Base-by-base conservation (phyloP, 768 basidiomycete genomes). In the Cystofilobasidium bisporidii region DNA sequence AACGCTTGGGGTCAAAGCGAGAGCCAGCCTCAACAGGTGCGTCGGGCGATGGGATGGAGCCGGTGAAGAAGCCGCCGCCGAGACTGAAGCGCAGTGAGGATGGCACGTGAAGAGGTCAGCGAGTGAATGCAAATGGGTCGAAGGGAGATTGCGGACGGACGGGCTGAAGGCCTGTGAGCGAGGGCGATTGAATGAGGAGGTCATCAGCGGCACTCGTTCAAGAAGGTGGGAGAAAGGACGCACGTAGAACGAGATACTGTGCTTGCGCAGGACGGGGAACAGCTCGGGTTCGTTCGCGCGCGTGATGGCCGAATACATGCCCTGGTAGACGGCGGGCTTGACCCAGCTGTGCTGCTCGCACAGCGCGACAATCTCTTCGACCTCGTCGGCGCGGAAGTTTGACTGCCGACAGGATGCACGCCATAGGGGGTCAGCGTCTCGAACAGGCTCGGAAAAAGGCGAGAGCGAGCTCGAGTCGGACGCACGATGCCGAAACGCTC, bases 401-500 rank as follows among this genome's bases (percentile, higher is more conserved):
- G 45, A 47, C 45, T 47, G 45, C 4, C 36, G 36, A 36, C 36
- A 36, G 5, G 36, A 36, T 5, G 41, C 12, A 11, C 12, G 41
- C 20, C 41, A 20, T 43, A 20, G 45, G n/a, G 17, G 4, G 45
- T 18, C n/a, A 47, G 45, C 45, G n/a, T n/a, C n/a, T n/a, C 41
- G 41, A 43, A 20, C 20, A 11, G 20, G 41, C 41, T 11, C 12
- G 17, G 45, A 9, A 5, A 20, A 3, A 20, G 55, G 11, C 22
- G 18, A 57, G 45, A 47, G n/a, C 11, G 12, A 17, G 45, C n/a
- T 6, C 9, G 6, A 17, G 17, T 6, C 36, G 20, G 45, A 47
- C 45, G 45, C 45, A 24, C 45, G 48, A 74, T 56, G 22, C 74
- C 67, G 26, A 73, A 73, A 18, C 71, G 50, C 56, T 80, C 77